These are phyloP conservation scores for Cinnamomum chago DNA, from an alignment of 164 flowering plant species.

Conservation along the genomic window DNA sequence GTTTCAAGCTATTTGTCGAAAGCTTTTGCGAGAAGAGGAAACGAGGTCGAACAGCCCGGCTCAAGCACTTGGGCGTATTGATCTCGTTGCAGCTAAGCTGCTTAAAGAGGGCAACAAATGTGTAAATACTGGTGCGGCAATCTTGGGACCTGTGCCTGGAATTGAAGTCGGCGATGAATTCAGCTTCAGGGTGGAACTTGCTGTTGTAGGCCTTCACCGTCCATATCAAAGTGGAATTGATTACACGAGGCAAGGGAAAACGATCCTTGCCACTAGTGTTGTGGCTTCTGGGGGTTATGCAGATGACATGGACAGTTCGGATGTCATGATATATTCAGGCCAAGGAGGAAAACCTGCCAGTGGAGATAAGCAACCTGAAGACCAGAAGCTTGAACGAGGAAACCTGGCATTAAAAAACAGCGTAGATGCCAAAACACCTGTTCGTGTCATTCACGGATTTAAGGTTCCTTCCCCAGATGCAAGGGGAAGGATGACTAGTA, in stretches of 20 bases:
- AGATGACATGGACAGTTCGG: constrained; percentile 39
- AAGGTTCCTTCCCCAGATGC: constrained; percentile 31
- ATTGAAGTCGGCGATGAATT: constrained; percentile 93
- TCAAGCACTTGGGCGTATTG: constrained; percentile 31
- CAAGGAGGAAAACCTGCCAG: constrained; percentile 63
- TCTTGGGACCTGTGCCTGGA: constrained; percentile 75
- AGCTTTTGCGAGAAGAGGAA: constrained; percentile 68
- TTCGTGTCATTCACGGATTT: constrained; percentile 77
- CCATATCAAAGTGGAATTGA: constrained; percentile 70
- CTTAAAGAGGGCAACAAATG: constrained; percentile 48
- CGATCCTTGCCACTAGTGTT: constrained; percentile 59
- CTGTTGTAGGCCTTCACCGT: constrained; percentile 75
- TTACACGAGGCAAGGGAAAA: constrained; percentile 33
- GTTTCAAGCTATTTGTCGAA: constrained; percentile 54
- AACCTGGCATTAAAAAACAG: constrained; percentile 72
- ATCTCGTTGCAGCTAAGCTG: constrained; percentile 31
- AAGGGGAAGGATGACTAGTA: constrained; percentile 27
- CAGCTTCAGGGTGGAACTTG: constrained; percentile 77
- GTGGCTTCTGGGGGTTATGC: constrained; percentile 76
- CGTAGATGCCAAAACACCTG: constrained; percentile 36
- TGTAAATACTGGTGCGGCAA: constrained; percentile 40
- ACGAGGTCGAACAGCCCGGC: constrained; percentile 23
- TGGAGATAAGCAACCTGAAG: constrained; percentile 44
- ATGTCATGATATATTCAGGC: constrained; percentile 61
- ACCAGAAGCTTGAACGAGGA: constrained; percentile 76